Conservation (phyloP, 768 basidiomycete species). For the Phallus indusiatus region DNA sequence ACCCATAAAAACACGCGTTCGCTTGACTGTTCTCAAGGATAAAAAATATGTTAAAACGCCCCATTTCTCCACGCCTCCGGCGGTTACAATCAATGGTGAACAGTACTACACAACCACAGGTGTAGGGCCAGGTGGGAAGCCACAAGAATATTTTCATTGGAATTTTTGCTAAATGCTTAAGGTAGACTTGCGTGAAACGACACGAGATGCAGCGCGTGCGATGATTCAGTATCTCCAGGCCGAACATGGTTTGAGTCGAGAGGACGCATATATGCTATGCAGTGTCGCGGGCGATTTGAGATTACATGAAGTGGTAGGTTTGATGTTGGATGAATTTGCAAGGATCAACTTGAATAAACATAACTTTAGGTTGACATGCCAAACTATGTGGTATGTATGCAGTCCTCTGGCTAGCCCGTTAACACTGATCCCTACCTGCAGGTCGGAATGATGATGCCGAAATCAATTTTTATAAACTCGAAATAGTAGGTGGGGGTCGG, state of each 20-base stretch:
- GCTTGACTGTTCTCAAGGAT: conserved; percentile 48
- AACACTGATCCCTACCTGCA: conserved; percentile 12
- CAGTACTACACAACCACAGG: conserved; percentile 54
- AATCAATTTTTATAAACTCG: conserved; percentile 31
- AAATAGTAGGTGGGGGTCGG: not conserved
- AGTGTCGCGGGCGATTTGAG: conserved; percentile 50
- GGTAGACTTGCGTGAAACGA: conserved; percentile 42
- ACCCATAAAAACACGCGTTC: conserved; percentile 44
- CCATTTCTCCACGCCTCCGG: conserved; percentile 34
- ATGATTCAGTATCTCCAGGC: conserved; percentile 46
- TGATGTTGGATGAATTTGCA: conserved; percentile 10
- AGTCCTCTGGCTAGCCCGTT: not conserved
- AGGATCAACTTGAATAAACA: not conserved
- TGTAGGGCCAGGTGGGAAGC: conserved; percentile 31
- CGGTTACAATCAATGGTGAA: conserved; percentile 18
- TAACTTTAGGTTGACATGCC: conserved; percentile 49
- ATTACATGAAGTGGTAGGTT: conserved; percentile 51
- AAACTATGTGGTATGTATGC: conserved; percentile 43
- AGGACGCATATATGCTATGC: conserved; percentile 52
- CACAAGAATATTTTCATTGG: not conserved
- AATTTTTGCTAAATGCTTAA: not conserved
- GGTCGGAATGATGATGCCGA: conserved; percentile 51
- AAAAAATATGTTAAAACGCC: conserved; percentile 49
- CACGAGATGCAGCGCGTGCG: conserved; percentile 43
- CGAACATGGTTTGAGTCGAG: conserved; percentile 33